Percentiles rank a stretch among this genome's conserved stretches.
Conservation (phyloP, 2,329 filamentous ascomycete genomes). For the Periconia sp. region DNA sequence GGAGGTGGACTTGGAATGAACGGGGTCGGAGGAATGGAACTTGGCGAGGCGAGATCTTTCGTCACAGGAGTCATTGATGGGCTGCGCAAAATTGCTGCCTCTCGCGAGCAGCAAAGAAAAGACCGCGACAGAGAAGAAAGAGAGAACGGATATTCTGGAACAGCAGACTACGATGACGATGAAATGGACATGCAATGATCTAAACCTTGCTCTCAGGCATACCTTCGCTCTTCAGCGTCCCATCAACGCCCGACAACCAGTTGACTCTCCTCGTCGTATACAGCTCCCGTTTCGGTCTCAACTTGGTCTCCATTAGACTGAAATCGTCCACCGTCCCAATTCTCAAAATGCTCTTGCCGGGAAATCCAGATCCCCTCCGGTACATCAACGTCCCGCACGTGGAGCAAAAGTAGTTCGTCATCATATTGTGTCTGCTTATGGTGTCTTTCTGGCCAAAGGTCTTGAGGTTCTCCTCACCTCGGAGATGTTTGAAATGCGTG, state of each 20-base stretch:
- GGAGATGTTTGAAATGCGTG: constrained; percentile 54
- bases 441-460: constrained; percentile 47
- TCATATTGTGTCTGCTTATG: constrained; percentile 54
- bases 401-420: constrained; percentile 64
- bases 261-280: constrained; percentile 59
- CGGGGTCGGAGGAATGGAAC: constrained; percentile 91
- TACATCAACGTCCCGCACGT: constrained; percentile 69
- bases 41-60: constrained; percentile 85
- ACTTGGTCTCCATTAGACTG: constrained; percentile 60
- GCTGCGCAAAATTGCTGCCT: constrained; percentile 78
- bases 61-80: constrained; percentile 87
- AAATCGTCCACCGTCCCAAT: constrained; percentile 70
- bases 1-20: constrained; percentile 75
- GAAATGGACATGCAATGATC: constrained; percentile 46
- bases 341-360: constrained; percentile 57
- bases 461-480: constrained; percentile 58
- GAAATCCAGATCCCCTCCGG: constrained; percentile 53
- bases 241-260: constrained; percentile 50
- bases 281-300: constrained; percentile 61
- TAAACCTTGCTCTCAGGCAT: too few relatives aligned
- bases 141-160: constrained; percentile 59
- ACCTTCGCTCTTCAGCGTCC: too few relatives aligned
- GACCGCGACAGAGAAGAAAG: constrained; percentile 77
- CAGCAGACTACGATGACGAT: constrained; percentile 66
- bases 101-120: constrained; percentile 75